Conservation (phyloP, 164 flowering plant genomes). For the Umbilicus rupestris region DNA sequence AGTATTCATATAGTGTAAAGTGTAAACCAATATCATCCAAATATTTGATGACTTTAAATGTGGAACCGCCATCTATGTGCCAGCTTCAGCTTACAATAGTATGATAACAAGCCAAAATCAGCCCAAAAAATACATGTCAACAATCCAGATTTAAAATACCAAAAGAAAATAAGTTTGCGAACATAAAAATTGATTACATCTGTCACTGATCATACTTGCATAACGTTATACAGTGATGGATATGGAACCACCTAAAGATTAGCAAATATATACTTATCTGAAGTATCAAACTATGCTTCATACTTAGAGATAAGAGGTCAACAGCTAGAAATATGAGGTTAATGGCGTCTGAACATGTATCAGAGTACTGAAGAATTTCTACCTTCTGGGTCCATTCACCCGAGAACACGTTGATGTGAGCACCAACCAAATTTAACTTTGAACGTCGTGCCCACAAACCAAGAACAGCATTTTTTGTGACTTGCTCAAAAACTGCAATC, state of each 20-base stretch:
- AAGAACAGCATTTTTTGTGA: constrained; percentile 88
- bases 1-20: not conserved
- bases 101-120: not conserved
- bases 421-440: constrained; percentile 83
- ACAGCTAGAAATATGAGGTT: not conserved
- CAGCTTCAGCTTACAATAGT: not conserved
- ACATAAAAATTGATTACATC: not conserved
- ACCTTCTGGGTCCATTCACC: constrained; percentile 99
- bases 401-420: constrained; percentile 94
- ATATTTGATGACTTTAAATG: not conserved
- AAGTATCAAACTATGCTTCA: not conserved
- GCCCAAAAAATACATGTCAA: not conserved
- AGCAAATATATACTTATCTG: not conserved
- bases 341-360: not conserved
- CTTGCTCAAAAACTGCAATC: constrained; percentile 86
- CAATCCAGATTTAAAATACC: not conserved
- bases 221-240: too few relatives aligned
- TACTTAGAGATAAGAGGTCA: not conserved
- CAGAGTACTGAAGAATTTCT: constrained; percentile 8
- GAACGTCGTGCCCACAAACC: constrained; percentile 98
- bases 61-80: not conserved
- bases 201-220: not conserved
- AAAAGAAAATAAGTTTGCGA: not conserved
- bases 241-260: not conserved
- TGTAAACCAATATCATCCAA: not conserved